phyloP scores from a whole-genome alignment of 2,329 filamentous ascomycete genomes.

The Beauveria varroae region DNA sequence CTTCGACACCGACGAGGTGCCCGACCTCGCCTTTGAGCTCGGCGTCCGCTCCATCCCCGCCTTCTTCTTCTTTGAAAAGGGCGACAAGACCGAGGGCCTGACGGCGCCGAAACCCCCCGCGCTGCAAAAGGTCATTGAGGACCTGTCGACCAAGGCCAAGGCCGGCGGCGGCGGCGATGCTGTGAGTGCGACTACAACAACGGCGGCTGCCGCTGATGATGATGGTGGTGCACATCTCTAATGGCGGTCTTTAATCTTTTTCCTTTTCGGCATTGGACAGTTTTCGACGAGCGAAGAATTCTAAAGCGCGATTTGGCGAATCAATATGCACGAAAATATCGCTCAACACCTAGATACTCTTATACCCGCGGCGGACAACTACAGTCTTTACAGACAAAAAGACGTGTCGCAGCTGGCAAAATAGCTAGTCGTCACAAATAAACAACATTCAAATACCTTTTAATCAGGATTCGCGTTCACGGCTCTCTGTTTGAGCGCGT shows the following conservation, averaged over 20 bases:
- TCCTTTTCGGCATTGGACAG: conserved; percentile 4
- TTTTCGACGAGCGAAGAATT: conserved; percentile 19
- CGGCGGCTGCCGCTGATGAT: conserved; percentile 11
- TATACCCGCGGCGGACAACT: neutral
- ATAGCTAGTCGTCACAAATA: neutral
- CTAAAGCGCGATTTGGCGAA: conserved; percentile 4
- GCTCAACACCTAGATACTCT: neutral
- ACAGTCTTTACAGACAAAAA: neutral
- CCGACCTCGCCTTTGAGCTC: conserved; percentile 42
- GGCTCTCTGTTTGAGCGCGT: no score
- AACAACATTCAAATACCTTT: neutral
- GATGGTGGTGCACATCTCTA: conserved; percentile 10
- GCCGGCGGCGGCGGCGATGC: conserved; percentile 1
- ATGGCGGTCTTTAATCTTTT: neutral
- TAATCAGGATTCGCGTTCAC: neutral
- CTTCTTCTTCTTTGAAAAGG: conserved; percentile 53
- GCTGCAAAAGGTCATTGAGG: conserved; percentile 23
- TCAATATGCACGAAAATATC: neutral
- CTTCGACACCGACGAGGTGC: conserved; percentile 49
- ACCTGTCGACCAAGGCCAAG: conserved; percentile 20
- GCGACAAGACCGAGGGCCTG: conserved; percentile 37
- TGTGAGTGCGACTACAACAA: conserved; percentile 8
- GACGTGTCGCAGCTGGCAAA: neutral
- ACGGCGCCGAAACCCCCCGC: conserved; percentile 30
- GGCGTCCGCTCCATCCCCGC: conserved; percentile 50